phyloP scores from a whole-genome alignment of 2,329 filamentous ascomycete species.

The Rhinocladiella mackenziei region DNA sequence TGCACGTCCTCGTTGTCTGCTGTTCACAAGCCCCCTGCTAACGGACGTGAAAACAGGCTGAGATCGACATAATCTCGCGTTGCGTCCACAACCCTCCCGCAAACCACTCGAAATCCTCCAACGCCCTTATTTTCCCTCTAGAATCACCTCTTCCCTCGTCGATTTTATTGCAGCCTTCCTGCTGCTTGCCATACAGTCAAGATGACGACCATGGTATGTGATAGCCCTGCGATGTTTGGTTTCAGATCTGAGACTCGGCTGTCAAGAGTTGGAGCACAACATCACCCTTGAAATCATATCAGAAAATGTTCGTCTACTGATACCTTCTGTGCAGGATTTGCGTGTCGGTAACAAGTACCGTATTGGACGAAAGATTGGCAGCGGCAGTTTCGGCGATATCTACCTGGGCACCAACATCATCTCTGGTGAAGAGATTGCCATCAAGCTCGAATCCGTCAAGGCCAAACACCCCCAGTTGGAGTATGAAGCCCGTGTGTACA shows the following conservation, averaged over 20 bases:
- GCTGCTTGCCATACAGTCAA: conserved; percentile 32
- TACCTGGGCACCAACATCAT: conserved; percentile 99
- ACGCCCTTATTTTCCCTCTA: conserved; percentile 1
- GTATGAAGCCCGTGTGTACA: conserved; percentile 91
- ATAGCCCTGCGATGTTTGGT: conserved; percentile 2
- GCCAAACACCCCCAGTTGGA: conserved; percentile 98
- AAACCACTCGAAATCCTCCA: conserved; percentile 7
- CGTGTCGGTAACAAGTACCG: conserved; percentile 99
- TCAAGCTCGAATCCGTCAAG: conserved; percentile 99
- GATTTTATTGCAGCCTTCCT: conserved; percentile 11
- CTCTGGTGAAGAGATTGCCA: conserved; percentile 97
- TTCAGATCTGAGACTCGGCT: not conserved
- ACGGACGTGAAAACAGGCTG: conserved; percentile 26
- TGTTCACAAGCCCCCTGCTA: conserved; percentile 9
- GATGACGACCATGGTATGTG: conserved; percentile 62
- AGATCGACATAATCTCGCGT: conserved; percentile 17
- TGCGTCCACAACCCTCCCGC: conserved; percentile 6
- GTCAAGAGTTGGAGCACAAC: conserved; percentile 9
- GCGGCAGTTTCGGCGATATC: conserved; percentile 95
- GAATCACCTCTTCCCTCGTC: not conserved
- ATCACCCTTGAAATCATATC: not conserved
- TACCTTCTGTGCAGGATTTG: conserved; percentile 65
- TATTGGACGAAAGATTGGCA: conserved; percentile 98
- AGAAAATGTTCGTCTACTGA: conserved; percentile 9
- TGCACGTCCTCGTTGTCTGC: not conserved